Evolutionary conservation across 73 alveolate species (phyloP).

Genomic region (Paramecium pentaurelia): DNA sequence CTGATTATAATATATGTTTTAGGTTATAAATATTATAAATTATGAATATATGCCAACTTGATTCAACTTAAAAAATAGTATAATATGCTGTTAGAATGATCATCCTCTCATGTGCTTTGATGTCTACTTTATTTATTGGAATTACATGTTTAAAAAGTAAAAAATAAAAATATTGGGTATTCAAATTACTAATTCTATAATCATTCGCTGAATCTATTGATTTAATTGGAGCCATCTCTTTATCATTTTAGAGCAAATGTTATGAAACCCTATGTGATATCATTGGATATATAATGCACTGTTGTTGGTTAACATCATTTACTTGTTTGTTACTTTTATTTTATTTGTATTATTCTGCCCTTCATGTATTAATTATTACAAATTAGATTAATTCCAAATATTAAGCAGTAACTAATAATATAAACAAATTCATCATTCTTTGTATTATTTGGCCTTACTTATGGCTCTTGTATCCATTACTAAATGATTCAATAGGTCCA

Average conservation of each 20-base stretch:
- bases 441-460: constrained; percentile 6
- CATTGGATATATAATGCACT: constrained; percentile 4
- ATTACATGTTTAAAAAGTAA: neutral
- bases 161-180: neutral
- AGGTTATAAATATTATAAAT: neutral
- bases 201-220: constrained; percentile 32
- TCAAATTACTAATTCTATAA: neutral
- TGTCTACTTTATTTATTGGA: neutral
- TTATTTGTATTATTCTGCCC: neutral
- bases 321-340: neutral
- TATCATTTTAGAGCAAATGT: neutral
- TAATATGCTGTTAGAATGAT: neutral
- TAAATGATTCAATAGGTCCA: neutral
- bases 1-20: neutral
- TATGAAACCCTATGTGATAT: neutral
- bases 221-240: neutral
- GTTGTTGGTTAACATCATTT: constrained; percentile 5
- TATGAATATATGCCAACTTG: neutral
- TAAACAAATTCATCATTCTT: neutral
- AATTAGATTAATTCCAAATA: neutral
- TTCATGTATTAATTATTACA: neutral
- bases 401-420: neutral
- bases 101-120: neutral
- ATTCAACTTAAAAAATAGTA: neutral
- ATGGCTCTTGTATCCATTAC: neutral